Evolutionary conservation across 129 eudicot genomes (phyloP), one percentile per base, ranked within the genome.

Genomic region (Mikania micrantha): DNA sequence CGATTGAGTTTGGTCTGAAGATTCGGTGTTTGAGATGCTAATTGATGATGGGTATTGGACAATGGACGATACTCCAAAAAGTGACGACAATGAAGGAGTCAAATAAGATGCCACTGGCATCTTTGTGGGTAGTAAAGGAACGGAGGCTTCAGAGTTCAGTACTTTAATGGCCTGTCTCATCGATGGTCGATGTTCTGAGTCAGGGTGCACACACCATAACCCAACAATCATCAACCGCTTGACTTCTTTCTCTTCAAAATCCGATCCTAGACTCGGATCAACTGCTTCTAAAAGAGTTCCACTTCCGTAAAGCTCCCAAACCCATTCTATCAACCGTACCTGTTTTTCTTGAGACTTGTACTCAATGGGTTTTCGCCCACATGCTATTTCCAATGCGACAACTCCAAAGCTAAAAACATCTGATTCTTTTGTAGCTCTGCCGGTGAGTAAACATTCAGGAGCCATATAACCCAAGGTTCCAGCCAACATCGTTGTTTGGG

Each of bases 31-130:
- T 4, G 4, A 1, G 35, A 24, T 41, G 50, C 9, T 21, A 41
- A 59, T 28, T 34, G 66, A 57, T n/a, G 67, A 41, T 10, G 40
- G 67, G 31, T 44, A 56, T 41, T 41, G 66, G 67, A 34, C 3
- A 2, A 31, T 57, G 19, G 42, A 15, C 2, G 64, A 15, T 10
- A 15, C 4, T 28, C 6, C 22, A 2, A 2, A 13, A 12, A 3
- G 10, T 13, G 28, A 19, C 5, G 31, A 10, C 13, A 5, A 2
- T 7, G 11, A 20, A 13, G 39, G 63, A 5, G 20, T 15, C 10
- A 4, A 15, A 29, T 28, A 57, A 13, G 39, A 57, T 6, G 64
- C 64, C 21, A 28, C 22, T 1, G 40, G 64, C 64, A 57, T 57
- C 39, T 28, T 29, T 29, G 39, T 13, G 64, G 64, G 64, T 5